These are phyloP conservation scores for Fonsecaea nubica DNA, from an alignment of 2,329 filamentous ascomycete species.

Conservation along the genomic window DNA sequence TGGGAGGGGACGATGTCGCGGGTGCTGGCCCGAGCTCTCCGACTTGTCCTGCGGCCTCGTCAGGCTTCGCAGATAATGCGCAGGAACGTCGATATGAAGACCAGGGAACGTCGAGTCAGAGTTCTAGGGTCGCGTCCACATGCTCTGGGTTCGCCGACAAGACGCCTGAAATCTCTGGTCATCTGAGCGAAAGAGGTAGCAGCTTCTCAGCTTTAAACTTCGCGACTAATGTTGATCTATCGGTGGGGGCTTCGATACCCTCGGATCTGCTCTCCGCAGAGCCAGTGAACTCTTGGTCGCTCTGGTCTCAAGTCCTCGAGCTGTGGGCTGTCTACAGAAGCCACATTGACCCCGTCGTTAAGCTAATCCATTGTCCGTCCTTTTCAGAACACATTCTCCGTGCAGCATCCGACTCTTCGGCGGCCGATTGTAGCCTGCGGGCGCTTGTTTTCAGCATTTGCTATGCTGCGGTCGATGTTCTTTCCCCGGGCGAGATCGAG, in stretches of 20 bases:
- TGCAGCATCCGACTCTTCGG: background rate
- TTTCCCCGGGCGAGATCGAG: background rate
- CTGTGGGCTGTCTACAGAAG: background rate
- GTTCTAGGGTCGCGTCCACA: background rate
- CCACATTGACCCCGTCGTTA: background rate
- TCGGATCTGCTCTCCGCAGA: background rate
- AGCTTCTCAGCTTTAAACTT: background rate
- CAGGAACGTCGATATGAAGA: background rate
- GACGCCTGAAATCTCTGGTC: background rate
- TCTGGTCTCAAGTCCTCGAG: background rate
- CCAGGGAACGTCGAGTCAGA: background rate
- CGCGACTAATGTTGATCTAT: background rate
- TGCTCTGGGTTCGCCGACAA: background rate
- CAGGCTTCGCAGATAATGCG: background rate
- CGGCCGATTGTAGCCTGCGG: background rate
- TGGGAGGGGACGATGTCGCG: background rate
- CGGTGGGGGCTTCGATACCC: background rate
- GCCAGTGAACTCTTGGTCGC: background rate
- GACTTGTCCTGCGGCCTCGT: background rate
- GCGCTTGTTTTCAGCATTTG: background rate
- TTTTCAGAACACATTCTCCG: background rate
- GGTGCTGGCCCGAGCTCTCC: background rate
- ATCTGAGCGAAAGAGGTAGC: background rate
- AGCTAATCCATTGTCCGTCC: slow-evolving; percentile 1
- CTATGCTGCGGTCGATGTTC: background rate